A percentile compares a stretch with the other conserved stretches of the same genome.
Conservation (phyloP, 2,329 filamentous ascomycete genomes). For the Bipolaris cookei region DNA sequence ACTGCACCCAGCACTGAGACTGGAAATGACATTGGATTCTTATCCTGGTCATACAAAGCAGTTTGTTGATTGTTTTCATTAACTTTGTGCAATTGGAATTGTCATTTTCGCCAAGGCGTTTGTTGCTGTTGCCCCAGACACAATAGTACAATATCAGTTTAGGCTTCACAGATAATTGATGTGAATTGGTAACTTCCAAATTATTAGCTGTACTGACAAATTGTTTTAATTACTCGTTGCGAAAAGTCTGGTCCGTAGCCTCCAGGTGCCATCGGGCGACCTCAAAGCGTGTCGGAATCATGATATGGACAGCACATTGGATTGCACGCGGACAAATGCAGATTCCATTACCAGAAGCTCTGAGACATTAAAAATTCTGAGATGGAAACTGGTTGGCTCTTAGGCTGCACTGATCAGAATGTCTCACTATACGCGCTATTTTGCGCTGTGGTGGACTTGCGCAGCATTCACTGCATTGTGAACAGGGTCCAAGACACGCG, state of each 20-base stretch:
- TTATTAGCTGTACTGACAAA: too few relatives aligned
- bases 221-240: too few relatives aligned
- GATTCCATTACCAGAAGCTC: not conserved
- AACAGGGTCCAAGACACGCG: conserved; percentile 9
- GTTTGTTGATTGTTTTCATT: too few relatives aligned
- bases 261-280: too few relatives aligned
- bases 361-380: not conserved
- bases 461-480: conserved; percentile 7
- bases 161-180: too few relatives aligned
- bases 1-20: not conserved
- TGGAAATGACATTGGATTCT: not conserved
- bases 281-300: too few relatives aligned
- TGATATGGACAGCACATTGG: not conserved
- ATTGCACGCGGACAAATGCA: not conserved
- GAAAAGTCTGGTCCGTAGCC: too few relatives aligned
- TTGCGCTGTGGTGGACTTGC: not conserved
- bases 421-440: not conserved
- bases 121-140: not conserved
- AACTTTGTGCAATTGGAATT: not conserved
- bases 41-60: not conserved
- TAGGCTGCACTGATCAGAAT: not conserved
- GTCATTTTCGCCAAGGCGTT: not conserved
- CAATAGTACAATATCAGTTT: not conserved
- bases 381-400: not conserved
- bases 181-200: too few relatives aligned